Base-by-base conservation (phyloP, 306 rosid genomes). In the Trifolium repens region DNA sequence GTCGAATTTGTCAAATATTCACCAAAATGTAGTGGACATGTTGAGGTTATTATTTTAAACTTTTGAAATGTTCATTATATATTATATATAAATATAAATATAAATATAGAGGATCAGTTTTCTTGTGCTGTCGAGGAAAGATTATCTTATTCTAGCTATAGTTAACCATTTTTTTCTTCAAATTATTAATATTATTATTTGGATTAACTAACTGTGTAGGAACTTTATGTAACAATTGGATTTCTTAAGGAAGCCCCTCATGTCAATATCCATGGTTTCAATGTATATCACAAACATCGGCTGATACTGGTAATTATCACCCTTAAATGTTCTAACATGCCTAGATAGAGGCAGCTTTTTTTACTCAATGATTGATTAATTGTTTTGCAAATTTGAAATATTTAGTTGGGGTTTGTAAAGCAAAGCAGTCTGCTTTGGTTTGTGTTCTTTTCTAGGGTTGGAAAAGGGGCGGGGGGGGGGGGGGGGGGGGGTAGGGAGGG, bases 281-380 rank as follows among this genome's bases (percentile, higher is more conserved):
- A 90, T 71, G 86, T 94, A 69, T 92, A 94, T 87, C 96, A 94
- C 85, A 94, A 92, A 83, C 90, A 92, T 80, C 96, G 99, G 76
- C 82, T 94, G 67, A 94, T 94, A 77, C 78, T 87, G 89, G 99
- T 92, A 83, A 85, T 76, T 77, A 4, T 57, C 32, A 34, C 19
- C 24, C 66, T 57, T 57, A 73, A 73, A 22, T 35, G 24, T 75
- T 37, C 9, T 60, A 49, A 46, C 17, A 27, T 75, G 54, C 17
- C 19, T 55, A 47, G 69, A 57, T 74, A 34, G 69, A 69, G 43
- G 66, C 27, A 74, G 49, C 42, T 49, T 4, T 43, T 39, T 46
- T 40, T 50, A 73, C 27, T 14, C 14, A 5, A 40, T 68, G 27
- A 49, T 71, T 52, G 34, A 63, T 62, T 46, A 35, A 55, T 35